phyloP scores from a whole-genome alignment of 2,329 filamentous ascomycete genomes.

The Hypocreales sp. region DNA sequence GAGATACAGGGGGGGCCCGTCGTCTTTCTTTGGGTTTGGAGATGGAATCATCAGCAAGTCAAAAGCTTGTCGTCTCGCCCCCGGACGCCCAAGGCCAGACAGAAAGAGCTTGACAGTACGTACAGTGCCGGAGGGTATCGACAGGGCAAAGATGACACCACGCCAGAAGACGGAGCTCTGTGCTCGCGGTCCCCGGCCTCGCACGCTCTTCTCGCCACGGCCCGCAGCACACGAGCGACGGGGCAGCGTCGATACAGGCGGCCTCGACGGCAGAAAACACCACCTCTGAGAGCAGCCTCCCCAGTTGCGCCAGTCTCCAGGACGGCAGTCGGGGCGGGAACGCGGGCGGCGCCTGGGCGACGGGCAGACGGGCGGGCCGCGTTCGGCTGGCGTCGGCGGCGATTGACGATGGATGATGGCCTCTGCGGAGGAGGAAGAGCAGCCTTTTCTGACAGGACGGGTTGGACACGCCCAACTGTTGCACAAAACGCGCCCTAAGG shows the following conservation, averaged over 20 bases:
- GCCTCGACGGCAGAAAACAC: conserved; percentile 2
- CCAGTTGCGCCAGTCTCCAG: too few species aligned
- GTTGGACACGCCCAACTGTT: too few species aligned
- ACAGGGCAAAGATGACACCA: conserved; percentile 3
- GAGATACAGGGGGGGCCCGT: conserved; percentile 3
- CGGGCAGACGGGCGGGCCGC: too few species aligned
- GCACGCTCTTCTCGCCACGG: conserved; percentile 4
- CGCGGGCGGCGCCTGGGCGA: too few species aligned
- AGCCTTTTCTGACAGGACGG: too few species aligned
- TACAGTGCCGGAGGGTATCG: conserved; percentile 22
- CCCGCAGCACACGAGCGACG: too few species aligned
- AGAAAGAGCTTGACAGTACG: conserved; percentile 31
- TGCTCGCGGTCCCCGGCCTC: conserved; percentile 29
- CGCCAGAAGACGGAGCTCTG: conserved; percentile 46
- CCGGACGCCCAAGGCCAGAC: neutral
- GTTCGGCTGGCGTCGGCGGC: too few species aligned
- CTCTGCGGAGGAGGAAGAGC: too few species aligned
- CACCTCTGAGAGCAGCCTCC: conserved; percentile 1
- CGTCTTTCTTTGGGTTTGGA: conserved; percentile 2
- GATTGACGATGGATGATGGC: too few species aligned
- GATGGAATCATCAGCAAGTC: conserved; percentile 3
- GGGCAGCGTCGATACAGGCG: conserved; percentile 3
- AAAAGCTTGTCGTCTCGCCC: conserved; percentile 6
- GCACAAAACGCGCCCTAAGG: too few species aligned
- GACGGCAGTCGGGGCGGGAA: too few species aligned